Evolutionary conservation across 2,329 filamentous ascomycete genomes (phyloP), one percentile per base, ranked within the genome.

Genomic region (Truncatella angustata): DNA sequence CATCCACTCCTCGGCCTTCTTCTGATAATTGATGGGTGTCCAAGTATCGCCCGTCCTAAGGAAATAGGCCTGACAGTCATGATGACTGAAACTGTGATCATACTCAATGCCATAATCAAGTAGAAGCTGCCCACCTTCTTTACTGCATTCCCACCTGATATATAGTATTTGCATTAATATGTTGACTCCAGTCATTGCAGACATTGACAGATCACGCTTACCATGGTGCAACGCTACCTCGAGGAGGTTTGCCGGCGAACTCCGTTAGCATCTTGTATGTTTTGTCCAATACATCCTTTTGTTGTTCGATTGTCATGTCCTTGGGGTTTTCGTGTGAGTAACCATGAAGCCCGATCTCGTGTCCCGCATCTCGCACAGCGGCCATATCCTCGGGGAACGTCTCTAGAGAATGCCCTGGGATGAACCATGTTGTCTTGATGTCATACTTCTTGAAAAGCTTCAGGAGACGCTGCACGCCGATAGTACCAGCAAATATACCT

Each of bases 311-410:
- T 0, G 78, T 87, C 86, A 91, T 89, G 52, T 85, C 80, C 0
- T 75, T 76, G 0, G 87, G 86, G 60, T 91, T 90, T 64, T 91
- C 87, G 61, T 91, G 87, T 0, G 79, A 84, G 69, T 91, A 91
- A 4, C 86, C 87, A 56, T 91, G 87, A n/a, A 82, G 74, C 11
- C 79, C 74, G 12, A 77, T 76, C 58, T 77, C 73, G 55, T 78
- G 75, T 0, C 73, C 74, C 2, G 69, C 76, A 63, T 73, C 77
- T 3, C 75, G 59, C 5, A 77, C 70, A 24, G 69, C 66, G 2
- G 72, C 70, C 54, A 70, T 72, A 28, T 76, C 72, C 42, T 76
- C 71, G 0, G 74, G 75, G 51, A 79, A 78, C 0, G 76, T 76
- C 57, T 79, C 75, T 4, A 79, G 67, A 20, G 69, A 73, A 58